Evolutionary conservation across 257 asterid species (phyloP).

Genomic region (Solanum medicagineum): DNA sequence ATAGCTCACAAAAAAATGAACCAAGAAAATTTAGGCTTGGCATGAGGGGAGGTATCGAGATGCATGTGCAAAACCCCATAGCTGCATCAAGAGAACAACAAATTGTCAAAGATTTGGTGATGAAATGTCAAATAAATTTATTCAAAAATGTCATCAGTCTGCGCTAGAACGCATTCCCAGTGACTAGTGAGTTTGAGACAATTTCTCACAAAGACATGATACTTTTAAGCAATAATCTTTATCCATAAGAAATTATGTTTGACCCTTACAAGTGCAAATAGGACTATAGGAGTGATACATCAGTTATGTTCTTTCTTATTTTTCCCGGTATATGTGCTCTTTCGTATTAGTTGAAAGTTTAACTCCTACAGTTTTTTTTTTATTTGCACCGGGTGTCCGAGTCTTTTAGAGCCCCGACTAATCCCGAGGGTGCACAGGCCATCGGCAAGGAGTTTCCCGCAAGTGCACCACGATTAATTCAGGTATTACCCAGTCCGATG

Average conservation of each 20-base stretch:
- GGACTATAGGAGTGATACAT: background rate
- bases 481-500: no score
- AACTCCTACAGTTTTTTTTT: background rate
- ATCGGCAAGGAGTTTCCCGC: no score
- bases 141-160: background rate
- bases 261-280: background rate
- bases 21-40: background rate
- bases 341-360: background rate
- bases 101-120: background rate
- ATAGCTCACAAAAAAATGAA: background rate
- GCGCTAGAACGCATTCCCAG: background rate
- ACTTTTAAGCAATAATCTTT: background rate
- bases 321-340: background rate
- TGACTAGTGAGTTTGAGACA: background rate
- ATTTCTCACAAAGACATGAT: background rate
- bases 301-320: background rate
- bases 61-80: slow-evolving; percentile 84
- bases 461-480: no score
- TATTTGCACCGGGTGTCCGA: no score
- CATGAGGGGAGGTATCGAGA: slow-evolving; percentile 44
- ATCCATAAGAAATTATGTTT: background rate
- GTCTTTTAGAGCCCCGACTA: no score
- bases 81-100: slow-evolving; percentile 36
- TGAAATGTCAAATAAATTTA: background rate
- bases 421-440: no score